Evolutionary conservation across 768 basidiomycete genomes (phyloP).

Genomic region (Amanita rimosa): DNA sequence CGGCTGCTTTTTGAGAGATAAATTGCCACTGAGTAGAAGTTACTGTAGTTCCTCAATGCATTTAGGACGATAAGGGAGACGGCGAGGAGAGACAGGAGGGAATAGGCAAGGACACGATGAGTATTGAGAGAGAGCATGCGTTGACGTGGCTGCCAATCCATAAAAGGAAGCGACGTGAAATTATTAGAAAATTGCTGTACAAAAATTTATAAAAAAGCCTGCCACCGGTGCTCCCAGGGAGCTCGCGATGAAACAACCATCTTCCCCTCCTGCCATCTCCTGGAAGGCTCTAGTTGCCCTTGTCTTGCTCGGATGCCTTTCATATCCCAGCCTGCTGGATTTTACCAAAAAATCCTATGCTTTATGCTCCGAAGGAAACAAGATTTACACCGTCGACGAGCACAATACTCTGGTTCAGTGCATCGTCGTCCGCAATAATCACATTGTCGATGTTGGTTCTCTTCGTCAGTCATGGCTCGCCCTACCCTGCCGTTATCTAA

Average conservation of each 20-base stretch:
- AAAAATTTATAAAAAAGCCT: background rate
- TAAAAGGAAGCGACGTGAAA: too few relatives aligned
- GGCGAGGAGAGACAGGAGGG: constrained; percentile 51
- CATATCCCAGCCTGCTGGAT: background rate
- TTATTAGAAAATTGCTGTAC: background rate
- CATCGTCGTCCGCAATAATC: constrained; percentile 40
- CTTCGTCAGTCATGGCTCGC: constrained; percentile 30
- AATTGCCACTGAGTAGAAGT: constrained; percentile 91
- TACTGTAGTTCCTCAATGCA: constrained; percentile 73
- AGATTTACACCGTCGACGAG: constrained; percentile 61
- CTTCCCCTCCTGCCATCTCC: background rate
- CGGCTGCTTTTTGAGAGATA: constrained; percentile 88
- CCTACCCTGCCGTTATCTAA: constrained; percentile 20
- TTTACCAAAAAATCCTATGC: constrained; percentile 27
- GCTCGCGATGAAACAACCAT: background rate
- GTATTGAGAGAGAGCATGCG: constrained; percentile 41
- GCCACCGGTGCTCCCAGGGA: too few relatives aligned
- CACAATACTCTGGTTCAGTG: constrained; percentile 44
- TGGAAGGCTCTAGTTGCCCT: background rate
- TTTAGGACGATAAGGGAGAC: constrained; percentile 66
- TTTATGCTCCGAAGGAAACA: constrained; percentile 40
- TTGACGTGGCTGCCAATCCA: too few relatives aligned
- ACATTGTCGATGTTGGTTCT: constrained; percentile 43
- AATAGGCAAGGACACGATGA: constrained; percentile 63
- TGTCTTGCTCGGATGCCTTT: background rate